Conservation (phyloP, 129 eudicot species). For the Silybum marianum region DNA sequence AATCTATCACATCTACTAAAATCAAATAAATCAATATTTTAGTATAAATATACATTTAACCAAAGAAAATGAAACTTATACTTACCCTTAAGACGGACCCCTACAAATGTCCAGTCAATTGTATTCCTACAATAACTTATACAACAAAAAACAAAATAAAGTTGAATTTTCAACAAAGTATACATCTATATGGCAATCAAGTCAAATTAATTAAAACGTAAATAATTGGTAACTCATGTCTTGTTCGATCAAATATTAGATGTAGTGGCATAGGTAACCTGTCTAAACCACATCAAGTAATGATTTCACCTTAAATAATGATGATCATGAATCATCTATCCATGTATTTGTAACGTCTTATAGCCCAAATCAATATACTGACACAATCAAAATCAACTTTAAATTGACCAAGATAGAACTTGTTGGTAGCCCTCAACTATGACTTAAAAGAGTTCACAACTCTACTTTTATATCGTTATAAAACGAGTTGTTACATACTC, state of each 20-base stretch:
- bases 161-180: neutral
- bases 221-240: too few species aligned
- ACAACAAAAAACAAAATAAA: neutral
- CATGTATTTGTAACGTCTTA: too few species aligned
- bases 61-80: neutral
- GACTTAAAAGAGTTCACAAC: neutral
- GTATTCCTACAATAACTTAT: neutral
- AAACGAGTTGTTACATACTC: too few species aligned
- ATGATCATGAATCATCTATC: too few species aligned
- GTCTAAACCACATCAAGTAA: too few species aligned
- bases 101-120: neutral
- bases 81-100: neutral
- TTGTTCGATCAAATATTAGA: neutral
- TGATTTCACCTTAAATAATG: too few species aligned
- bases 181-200: neutral
- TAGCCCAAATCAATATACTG: too few species aligned
- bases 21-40: neutral
- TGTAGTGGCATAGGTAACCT: too few species aligned
- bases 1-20: neutral
- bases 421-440: neutral
- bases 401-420: too few species aligned
- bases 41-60: neutral
- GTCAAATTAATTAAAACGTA: neutral
- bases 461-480: neutral
- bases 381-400: neutral